phyloP scores from a whole-genome alignment of 2,329 filamentous ascomycete genomes.

The Teratosphaeriaceae sp. region DNA sequence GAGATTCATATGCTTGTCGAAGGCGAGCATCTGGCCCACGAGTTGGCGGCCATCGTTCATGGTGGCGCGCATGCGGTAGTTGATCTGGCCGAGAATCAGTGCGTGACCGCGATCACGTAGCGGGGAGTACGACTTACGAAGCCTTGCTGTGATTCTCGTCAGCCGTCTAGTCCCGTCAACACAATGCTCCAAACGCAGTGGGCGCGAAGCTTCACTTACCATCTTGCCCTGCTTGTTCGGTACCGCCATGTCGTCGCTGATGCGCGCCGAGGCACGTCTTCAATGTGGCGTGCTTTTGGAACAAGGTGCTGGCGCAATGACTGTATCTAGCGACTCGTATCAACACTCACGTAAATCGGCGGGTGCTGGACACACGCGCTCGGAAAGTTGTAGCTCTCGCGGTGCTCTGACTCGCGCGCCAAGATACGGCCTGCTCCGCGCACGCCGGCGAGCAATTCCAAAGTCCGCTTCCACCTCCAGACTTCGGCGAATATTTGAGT shows the following conservation, averaged over 20 bases:
- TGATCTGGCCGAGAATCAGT: conserved; percentile 59
- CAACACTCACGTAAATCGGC: too few relatives aligned
- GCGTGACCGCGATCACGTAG: conserved; percentile 9
- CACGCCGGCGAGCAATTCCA: too few relatives aligned
- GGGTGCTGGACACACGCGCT: too few relatives aligned
- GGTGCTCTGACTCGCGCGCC: too few relatives aligned
- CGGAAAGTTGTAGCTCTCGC: too few relatives aligned
- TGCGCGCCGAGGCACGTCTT: conserved; percentile 38
- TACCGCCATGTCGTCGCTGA: conserved; percentile 36
- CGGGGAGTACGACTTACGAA: conserved; percentile 46
- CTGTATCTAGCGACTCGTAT: too few relatives aligned
- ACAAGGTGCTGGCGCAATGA: too few relatives aligned
- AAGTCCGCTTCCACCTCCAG: conserved; percentile 1
- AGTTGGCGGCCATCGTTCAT: conserved; percentile 93
- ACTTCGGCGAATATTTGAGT: conserved; percentile 7
- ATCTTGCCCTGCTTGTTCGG: conserved; percentile 90
- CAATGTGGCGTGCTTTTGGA: too few relatives aligned
- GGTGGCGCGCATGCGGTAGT: conserved; percentile 97
- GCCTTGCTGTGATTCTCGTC: conserved; percentile 49
- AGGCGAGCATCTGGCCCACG: conserved; percentile 96
- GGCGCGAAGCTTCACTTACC: conserved; percentile 56
- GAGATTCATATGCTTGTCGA: conserved; percentile 99
- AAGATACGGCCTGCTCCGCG: too few relatives aligned
- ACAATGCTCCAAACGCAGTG: too few relatives aligned
- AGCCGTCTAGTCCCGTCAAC: conserved; percentile 40